Conservation (phyloP, 1,139 yeast species). For the Sugiyamaella grinbergsii region DNA sequence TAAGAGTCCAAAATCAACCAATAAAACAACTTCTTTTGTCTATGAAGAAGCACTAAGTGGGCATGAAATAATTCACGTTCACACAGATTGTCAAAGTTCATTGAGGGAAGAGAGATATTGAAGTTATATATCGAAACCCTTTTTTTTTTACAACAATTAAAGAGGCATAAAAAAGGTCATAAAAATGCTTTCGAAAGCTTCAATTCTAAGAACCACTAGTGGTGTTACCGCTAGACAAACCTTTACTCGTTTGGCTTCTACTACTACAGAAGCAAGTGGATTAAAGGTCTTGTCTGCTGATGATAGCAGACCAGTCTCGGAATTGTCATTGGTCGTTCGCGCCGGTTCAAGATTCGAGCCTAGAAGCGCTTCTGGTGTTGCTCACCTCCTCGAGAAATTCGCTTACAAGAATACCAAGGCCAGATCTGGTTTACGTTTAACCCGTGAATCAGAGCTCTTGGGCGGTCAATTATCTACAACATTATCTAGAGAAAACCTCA, state of each 20-base stretch:
- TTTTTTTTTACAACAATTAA: neutral
- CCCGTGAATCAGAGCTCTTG: conserved; percentile 91
- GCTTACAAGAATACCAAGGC: conserved; percentile 78
- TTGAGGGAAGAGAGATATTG: neutral
- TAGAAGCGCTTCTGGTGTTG: conserved; percentile 65
- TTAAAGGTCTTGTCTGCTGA: conserved; percentile 52
- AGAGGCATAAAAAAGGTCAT: neutral
- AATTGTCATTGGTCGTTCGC: conserved; percentile 76
- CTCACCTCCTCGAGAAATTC: conserved; percentile 84
- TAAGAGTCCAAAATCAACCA: conserved; percentile 9
- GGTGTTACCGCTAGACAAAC: conserved; percentile 7
- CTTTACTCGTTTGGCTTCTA: conserved; percentile 31
- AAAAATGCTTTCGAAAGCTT: conserved; percentile 15
- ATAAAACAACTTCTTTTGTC: conserved; percentile 12
- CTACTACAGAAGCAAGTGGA: conserved; percentile 41
- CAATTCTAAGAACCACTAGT: conserved; percentile 12
- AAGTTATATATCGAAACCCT: conserved; percentile 5
- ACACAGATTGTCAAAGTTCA: neutral
- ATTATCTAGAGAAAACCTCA: conserved; percentile 82
- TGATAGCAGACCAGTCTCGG: conserved; percentile 58
- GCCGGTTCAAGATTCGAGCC: conserved; percentile 83
- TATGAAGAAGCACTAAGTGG: neutral
- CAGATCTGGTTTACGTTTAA: conserved; percentile 88
- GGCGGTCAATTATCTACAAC: conserved; percentile 77
- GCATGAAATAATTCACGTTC: conserved; percentile 9